phyloP scores from a whole-genome alignment of 495 filamentous ascomycete genomes.

The Talaromyces trachyspermus region DNA sequence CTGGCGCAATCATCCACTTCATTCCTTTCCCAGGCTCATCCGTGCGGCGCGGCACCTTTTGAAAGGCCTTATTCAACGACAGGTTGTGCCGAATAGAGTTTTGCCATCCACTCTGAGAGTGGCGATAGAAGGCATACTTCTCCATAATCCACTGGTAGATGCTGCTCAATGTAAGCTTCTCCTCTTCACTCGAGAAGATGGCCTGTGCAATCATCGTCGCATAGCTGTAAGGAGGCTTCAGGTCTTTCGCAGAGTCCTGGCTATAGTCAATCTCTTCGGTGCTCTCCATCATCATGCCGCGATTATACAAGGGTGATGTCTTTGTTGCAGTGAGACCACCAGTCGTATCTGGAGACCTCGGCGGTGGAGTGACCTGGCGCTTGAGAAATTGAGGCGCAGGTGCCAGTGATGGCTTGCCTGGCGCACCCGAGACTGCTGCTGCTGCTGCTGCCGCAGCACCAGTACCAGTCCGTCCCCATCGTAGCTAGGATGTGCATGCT shows the following conservation, averaged over 20 bases:
- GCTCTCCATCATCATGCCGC: conserved; percentile 65
- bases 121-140: conserved; percentile 83
- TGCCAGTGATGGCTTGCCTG: conserved; percentile 50
- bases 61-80: conserved; percentile 86
- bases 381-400: conserved; percentile 63
- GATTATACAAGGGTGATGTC: conserved; percentile 52
- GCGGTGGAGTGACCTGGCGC: conserved; percentile 61
- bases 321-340: conserved; percentile 42
- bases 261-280: conserved; percentile 81
- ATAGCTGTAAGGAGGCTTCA: conserved; percentile 94
- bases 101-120: conserved; percentile 84
- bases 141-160: conserved; percentile 90
- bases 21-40: conserved; percentile 98
- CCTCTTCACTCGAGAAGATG: conserved; percentile 73
- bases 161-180: conserved; percentile 77
- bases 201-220: conserved; percentile 96
- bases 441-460: conserved; percentile 2
- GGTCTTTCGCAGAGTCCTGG: conserved; percentile 69
- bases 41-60: conserved; percentile 81
- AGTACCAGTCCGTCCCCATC: conserved; percentile 6
- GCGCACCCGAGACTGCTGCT: conserved; percentile 16
- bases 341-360: conserved; percentile 37
- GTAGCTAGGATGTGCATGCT: conserved; percentile 30
- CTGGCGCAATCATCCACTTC: conserved; percentile 90
- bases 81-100: conserved; percentile 97